phyloP scores from a whole-genome alignment of 2,329 filamentous ascomycete genomes.

The Blastomyces silverae region DNA sequence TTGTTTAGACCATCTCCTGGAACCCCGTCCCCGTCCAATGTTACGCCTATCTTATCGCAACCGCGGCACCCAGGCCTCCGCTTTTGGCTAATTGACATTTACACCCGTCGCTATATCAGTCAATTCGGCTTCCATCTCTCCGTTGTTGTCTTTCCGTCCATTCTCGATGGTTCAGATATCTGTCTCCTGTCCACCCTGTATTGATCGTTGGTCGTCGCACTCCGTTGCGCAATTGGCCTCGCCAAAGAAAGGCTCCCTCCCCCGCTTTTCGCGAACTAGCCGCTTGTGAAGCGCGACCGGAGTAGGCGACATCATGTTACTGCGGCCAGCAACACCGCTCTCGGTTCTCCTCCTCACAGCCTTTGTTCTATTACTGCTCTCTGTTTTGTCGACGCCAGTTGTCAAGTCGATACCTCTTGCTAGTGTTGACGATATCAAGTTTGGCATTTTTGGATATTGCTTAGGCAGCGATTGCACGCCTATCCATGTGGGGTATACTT shows the following conservation, averaged over 20 bases:
- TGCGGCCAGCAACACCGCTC: slow-evolving; percentile 88
- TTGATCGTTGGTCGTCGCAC: neutral
- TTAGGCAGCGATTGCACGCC: slow-evolving; percentile 57
- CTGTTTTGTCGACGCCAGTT: slow-evolving; percentile 85
- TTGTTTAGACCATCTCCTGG: neutral
- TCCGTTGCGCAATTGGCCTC: neutral
- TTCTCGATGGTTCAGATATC: slow-evolving; percentile 8
- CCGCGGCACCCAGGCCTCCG: slow-evolving; percentile 6
- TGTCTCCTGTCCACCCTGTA: neutral
- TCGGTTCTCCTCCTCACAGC: slow-evolving; percentile 76
- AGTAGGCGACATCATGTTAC: slow-evolving; percentile 52
- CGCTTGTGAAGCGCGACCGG: neutral
- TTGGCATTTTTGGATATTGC: slow-evolving; percentile 92
- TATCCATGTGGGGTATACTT: slow-evolving; percentile 78
- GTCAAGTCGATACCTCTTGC: slow-evolving; percentile 79
- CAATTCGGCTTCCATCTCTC: neutral
- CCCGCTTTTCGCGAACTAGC: neutral
- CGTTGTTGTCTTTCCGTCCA: neutral
- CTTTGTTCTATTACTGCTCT: slow-evolving; percentile 77
- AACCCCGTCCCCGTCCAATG: neutral
- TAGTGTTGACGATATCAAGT: slow-evolving; percentile 66
- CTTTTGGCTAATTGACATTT: neutral
- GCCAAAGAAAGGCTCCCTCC: neutral
- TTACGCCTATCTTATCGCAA: neutral
- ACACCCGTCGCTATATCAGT: neutral